Percentiles rank a stretch among this genome's conserved stretches.
Conservation (phyloP, 2,329 filamentous ascomycete genomes). For the Fusarium temperatum region DNA sequence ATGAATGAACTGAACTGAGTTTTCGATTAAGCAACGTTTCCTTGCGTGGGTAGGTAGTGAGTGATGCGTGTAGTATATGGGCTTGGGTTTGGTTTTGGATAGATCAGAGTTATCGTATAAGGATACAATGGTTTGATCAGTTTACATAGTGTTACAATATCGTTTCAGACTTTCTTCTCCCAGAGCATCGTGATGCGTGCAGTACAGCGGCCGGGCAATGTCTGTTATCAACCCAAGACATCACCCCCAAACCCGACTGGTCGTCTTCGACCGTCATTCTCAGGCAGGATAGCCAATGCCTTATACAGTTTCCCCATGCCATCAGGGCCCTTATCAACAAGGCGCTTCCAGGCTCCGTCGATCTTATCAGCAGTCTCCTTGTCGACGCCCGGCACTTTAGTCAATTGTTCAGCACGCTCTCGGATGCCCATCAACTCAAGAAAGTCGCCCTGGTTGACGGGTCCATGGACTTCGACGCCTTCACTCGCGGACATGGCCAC, state of each 20-base stretch:
- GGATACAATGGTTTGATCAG: slow-evolving; percentile 12
- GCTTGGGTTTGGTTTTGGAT: not conserved
- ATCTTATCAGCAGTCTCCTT: slow-evolving; percentile 67
- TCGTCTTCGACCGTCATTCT: slow-evolving; percentile 75
- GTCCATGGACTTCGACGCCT: slow-evolving; percentile 90
- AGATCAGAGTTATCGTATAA: slow-evolving; percentile 5
- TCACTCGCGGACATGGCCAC: slow-evolving; percentile 78
- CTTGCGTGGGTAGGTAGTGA: not conserved
- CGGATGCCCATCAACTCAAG: slow-evolving; percentile 82
- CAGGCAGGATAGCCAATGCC: slow-evolving; percentile 87
- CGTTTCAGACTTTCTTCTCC: not conserved
- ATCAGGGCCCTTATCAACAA: slow-evolving; percentile 82
- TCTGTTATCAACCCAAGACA: slow-evolving; percentile 45
- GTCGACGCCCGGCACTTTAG: slow-evolving; percentile 54
- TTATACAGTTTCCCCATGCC: slow-evolving; percentile 98
- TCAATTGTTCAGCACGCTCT: slow-evolving; percentile 76
- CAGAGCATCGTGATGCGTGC: not conserved
- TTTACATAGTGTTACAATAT: slow-evolving; percentile 24
- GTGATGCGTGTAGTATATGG: slow-evolving; percentile 8
- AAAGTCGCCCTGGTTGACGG: slow-evolving; percentile 85
- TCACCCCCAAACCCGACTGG: slow-evolving; percentile 94
- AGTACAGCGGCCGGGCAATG: not conserved
- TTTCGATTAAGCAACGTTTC: slow-evolving; percentile 4
- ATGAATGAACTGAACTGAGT: slow-evolving; percentile 33
- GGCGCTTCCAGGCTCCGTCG: slow-evolving; percentile 78